Conservation (phyloP, 352 stramenopile genomes). For the Saprolegnia parasitica region DNA sequence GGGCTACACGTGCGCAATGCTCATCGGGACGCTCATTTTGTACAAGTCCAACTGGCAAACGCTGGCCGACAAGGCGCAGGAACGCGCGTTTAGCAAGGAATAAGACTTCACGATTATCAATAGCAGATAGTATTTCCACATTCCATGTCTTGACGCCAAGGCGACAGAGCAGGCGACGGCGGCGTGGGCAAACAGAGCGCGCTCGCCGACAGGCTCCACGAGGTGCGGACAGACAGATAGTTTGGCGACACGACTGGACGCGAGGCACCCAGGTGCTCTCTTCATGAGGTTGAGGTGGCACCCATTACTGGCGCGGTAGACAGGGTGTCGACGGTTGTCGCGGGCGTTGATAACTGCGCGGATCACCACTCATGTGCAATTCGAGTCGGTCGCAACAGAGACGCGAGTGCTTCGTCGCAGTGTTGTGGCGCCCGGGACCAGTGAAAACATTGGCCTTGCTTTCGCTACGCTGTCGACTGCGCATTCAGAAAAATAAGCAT, state of each 20-base stretch:
- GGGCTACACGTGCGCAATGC: constrained; percentile 17
- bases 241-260: no score
- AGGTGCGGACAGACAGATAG: no score
- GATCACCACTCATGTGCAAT: no score
- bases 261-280: neutral
- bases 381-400: no score
- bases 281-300: neutral
- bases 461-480: no score
- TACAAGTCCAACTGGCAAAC: constrained; percentile 32
- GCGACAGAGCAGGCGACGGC: no score
- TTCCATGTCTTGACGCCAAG: neutral
- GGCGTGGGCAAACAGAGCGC: no score
- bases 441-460: no score
- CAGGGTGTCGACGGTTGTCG: neutral
- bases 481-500: no score
- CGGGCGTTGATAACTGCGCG: neutral
- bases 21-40: constrained; percentile 1
- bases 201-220: no score
- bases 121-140: neutral
- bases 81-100: constrained; percentile 28
- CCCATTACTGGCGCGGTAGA: neutral
- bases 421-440: no score
- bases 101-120: neutral
- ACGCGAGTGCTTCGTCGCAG: no score
- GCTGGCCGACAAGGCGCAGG: constrained; percentile 38